phyloP scores from a whole-genome alignment of 805 yeast species.

The Metschnikowia cubensis region DNA sequence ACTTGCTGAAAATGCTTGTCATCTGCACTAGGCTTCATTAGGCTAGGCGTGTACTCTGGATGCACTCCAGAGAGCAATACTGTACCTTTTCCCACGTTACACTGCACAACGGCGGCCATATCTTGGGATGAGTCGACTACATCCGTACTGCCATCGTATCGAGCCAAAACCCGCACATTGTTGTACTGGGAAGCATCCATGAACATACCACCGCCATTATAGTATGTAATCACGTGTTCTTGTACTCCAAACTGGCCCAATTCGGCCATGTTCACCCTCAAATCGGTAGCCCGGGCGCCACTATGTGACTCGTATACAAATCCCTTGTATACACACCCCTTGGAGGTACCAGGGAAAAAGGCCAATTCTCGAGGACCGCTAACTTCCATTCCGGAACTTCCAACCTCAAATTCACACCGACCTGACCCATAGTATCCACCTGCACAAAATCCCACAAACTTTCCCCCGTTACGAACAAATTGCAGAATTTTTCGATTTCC shows the following conservation, averaged over 20 bases:
- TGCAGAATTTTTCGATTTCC: slow-evolving; percentile 59
- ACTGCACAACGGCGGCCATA: slow-evolving; percentile 68
- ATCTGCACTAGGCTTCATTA: slow-evolving; percentile 36
- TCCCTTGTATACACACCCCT: slow-evolving; percentile 81
- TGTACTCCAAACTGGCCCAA: slow-evolving; percentile 19
- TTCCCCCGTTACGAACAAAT: slow-evolving; percentile 76
- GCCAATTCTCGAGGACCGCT: slow-evolving; percentile 78
- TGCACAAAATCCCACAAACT: slow-evolving; percentile 85
- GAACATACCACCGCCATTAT: slow-evolving; percentile 89
- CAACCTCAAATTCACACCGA: slow-evolving; percentile 80
- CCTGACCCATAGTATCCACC: slow-evolving; percentile 86
- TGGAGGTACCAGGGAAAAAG: slow-evolving; percentile 76
- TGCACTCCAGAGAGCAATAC: slow-evolving; percentile 83
- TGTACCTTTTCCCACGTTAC: slow-evolving; percentile 67
- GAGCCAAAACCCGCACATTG: slow-evolving; percentile 70
- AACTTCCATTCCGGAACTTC: slow-evolving; percentile 68
- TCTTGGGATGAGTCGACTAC: slow-evolving; percentile 38
- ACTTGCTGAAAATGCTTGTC: slow-evolving; percentile 29
- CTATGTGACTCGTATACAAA: slow-evolving; percentile 71
- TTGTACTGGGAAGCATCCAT: slow-evolving; percentile 61
- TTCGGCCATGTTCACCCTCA: slow-evolving; percentile 37
- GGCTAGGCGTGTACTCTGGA: slow-evolving; percentile 73
- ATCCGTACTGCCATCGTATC: slow-evolving; percentile 54
- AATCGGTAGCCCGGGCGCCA: slow-evolving; percentile 63
- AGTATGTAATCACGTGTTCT: slow-evolving; percentile 43